Percentiles rank a stretch among this genome's conserved stretches.
Conservation (phyloP, 805 yeast genomes). For the Metschnikowia kunwiensis region DNA sequence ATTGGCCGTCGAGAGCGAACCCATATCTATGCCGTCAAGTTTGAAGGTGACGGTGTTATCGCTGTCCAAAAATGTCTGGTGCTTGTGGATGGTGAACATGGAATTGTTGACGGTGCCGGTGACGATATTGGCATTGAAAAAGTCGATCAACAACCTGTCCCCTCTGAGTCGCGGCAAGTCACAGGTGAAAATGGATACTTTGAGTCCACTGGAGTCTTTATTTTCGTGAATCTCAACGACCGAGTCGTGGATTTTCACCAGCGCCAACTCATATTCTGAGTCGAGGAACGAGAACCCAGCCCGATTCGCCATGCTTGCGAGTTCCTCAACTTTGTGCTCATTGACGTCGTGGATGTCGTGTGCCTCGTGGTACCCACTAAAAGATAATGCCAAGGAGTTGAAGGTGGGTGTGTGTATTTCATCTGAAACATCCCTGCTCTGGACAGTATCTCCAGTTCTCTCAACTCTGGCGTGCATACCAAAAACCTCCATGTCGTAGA, state of each 20-base stretch:
- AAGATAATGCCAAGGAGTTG: conserved; percentile 21
- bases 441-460: conserved; percentile 13
- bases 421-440: conserved; percentile 14
- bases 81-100: conserved; percentile 71
- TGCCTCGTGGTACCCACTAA: conserved; percentile 27
- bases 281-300: conserved; percentile 21
- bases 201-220: conserved; percentile 22
- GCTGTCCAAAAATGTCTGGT: conserved; percentile 48
- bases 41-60: conserved; percentile 35
- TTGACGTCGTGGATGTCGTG: conserved; percentile 32
- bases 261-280: conserved; percentile 32
- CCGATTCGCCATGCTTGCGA: conserved; percentile 1
- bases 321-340: conserved; percentile 22
- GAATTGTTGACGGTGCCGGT: conserved; percentile 76
- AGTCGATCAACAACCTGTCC: conserved; percentile 57
- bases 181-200: conserved; percentile 60
- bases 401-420: conserved; percentile 30
- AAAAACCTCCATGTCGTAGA: conserved; percentile 45
- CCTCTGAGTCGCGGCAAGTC: conserved; percentile 60
- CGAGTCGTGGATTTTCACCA: conserved; percentile 52
- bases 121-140: conserved; percentile 65
- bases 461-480: conserved; percentile 44
- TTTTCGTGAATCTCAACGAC: conserved; percentile 37
- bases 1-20: conserved; percentile 25
- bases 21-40: conserved; percentile 41